Percentiles rank a stretch among this genome's conserved stretches.
Evolutionary conservation across 1,284 basidiomycete species (phyloP).

Genomic region (Irpex lacteus): DNA sequence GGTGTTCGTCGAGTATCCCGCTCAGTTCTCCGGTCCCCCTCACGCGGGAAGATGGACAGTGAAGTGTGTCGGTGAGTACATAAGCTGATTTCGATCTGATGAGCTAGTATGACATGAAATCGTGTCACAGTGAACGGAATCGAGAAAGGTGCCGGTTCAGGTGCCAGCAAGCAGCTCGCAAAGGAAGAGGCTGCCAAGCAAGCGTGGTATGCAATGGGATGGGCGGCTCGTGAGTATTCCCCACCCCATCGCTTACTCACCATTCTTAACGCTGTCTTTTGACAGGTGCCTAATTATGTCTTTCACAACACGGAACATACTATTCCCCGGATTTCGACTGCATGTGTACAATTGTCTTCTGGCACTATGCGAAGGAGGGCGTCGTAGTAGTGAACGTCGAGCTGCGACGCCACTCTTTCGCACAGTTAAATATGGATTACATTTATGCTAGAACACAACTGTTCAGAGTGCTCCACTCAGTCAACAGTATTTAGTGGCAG

Average conservation of each 20-base stretch:
- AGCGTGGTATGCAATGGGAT: slow-evolving; percentile 70
- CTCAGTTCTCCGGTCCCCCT: slow-evolving; percentile 55
- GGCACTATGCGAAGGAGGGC: slow-evolving; percentile 11
- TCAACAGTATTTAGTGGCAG: slow-evolving; percentile 3
- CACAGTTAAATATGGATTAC: not conserved
- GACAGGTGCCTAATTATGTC: slow-evolving; percentile 1
- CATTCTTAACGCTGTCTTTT: not conserved
- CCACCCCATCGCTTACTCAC: not conserved
- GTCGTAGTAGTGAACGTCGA: not conserved
- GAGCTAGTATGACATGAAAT: not conserved
- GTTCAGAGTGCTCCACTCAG: not conserved
- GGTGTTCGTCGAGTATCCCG: slow-evolving; percentile 56
- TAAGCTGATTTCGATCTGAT: not conserved
- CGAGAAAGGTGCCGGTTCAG: slow-evolving; percentile 57
- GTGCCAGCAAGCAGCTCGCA: slow-evolving; percentile 65
- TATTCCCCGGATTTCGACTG: slow-evolving; percentile 5
- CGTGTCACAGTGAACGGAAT: slow-evolving; percentile 60
- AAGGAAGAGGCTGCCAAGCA: slow-evolving; percentile 71
- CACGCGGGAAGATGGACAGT: slow-evolving; percentile 67
- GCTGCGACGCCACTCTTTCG: slow-evolving; percentile 1
- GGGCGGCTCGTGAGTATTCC: slow-evolving; percentile 40
- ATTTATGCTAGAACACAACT: not conserved
- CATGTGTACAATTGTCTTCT: slow-evolving; percentile 22
- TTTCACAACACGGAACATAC: not conserved
- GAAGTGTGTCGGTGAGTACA: slow-evolving; percentile 42